A percentile compares a stretch with the other conserved stretches of the same genome.
phyloP scores from a whole-genome alignment of 768 basidiomycete species.

The Pseudohyphozyma bogoriensis region DNA sequence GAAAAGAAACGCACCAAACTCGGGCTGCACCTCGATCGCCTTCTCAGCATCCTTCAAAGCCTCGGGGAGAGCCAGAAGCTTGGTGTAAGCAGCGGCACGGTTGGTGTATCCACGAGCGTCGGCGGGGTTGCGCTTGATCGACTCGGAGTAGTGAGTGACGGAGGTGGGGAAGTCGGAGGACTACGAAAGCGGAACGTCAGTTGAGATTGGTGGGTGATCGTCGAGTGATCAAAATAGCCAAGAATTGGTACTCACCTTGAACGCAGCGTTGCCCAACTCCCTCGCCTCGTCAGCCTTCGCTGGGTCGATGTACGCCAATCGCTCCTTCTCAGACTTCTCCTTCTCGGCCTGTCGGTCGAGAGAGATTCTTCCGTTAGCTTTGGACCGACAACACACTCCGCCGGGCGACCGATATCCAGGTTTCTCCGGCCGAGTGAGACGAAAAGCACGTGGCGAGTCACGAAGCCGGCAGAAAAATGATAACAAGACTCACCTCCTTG shows the following conservation, averaged over 20 bases:
- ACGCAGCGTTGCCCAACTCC: slow-evolving; percentile 82
- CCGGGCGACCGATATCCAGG: no score
- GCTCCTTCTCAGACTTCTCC: slow-evolving; percentile 63
- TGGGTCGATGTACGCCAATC: slow-evolving; percentile 76
- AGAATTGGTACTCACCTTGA: slow-evolving; percentile 51
- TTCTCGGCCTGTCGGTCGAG: slow-evolving; percentile 50
- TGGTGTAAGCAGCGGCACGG: slow-evolving; percentile 93
- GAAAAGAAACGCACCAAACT: slow-evolving; percentile 57
- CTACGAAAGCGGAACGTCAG: slow-evolving; percentile 21
- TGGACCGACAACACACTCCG: background rate
- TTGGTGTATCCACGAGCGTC: slow-evolving; percentile 95
- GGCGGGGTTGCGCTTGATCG: slow-evolving; percentile 85
- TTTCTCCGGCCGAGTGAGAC: background rate
- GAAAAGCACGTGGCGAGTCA: background rate
- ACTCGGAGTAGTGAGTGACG: slow-evolving; percentile 86
- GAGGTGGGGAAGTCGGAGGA: slow-evolving; percentile 78
- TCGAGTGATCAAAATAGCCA: background rate
- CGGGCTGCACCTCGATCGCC: slow-evolving; percentile 81
- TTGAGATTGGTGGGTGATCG: background rate
- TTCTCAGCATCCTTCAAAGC: slow-evolving; percentile 91
- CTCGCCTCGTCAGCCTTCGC: slow-evolving; percentile 68
- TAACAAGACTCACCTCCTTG: slow-evolving; percentile 45
- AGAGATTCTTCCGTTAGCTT: background rate
- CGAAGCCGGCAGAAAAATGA: background rate
- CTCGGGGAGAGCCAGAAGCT: slow-evolving; percentile 84